Evolutionary conservation across 352 stramenopile genomes (phyloP).

Genomic region (Phytopythium mirpurense): DNA sequence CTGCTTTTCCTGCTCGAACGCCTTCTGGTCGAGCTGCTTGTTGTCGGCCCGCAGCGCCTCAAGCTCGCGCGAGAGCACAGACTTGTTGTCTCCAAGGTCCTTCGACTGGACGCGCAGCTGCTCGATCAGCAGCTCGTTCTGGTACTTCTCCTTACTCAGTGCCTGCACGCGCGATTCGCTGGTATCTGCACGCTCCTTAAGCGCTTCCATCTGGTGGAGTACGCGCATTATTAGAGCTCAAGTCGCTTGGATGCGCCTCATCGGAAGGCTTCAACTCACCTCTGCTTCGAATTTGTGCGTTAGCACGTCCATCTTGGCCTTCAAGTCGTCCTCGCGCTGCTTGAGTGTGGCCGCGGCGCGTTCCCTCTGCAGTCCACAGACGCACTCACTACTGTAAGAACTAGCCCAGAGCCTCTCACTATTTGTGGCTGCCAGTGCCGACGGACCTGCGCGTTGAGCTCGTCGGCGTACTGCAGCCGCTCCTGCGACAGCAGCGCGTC

Average conservation of each 20-base stretch:
- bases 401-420: too few relatives aligned
- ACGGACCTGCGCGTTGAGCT: conserved; percentile 44
- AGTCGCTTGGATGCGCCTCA: conserved; percentile 2
- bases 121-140: conserved; percentile 73
- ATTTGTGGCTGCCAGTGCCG: too few relatives aligned
- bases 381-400: too few relatives aligned
- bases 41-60: conserved; percentile 56
- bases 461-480: conserved; percentile 64
- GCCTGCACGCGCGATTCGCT: conserved; percentile 50
- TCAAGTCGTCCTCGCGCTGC: conserved; percentile 54
- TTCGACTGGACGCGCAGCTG: conserved; percentile 58
- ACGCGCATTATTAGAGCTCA: neutral
- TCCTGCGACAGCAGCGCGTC: conserved; percentile 56
- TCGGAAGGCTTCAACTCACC: conserved; percentile 30
- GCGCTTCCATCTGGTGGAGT: conserved; percentile 27
- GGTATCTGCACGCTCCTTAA: conserved; percentile 39
- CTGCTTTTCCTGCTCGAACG: conserved; percentile 82
- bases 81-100: conserved; percentile 46
- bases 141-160: conserved; percentile 70
- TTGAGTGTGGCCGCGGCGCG: conserved; percentile 41
- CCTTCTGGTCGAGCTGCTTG: conserved; percentile 75
- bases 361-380: conserved; percentile 26
- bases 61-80: conserved; percentile 35
- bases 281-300: conserved; percentile 60
- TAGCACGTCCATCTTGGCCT: conserved; percentile 58